Evolutionary conservation across 148 eudicot species (phyloP).

Genomic region (Nepenthes gracilis): DNA sequence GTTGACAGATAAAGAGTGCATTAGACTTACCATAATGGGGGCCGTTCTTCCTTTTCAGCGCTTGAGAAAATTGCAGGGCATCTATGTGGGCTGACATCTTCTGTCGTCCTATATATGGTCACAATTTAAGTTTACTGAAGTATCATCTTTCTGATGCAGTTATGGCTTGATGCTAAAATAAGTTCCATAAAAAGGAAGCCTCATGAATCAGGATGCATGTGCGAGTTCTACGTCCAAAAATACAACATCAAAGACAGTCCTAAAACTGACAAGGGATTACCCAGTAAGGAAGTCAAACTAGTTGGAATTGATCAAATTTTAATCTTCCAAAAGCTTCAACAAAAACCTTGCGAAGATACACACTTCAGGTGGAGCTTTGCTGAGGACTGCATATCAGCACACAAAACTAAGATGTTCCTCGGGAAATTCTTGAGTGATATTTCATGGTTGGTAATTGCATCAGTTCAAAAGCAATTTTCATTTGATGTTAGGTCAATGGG

Average conservation of each 20-base stretch:
- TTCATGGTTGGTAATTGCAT: constrained; percentile 71
- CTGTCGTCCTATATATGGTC: background rate
- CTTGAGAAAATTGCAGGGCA: background rate
- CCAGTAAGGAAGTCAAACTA: constrained; percentile 36
- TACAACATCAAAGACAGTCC: constrained; percentile 31
- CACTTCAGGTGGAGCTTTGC: constrained; percentile 63
- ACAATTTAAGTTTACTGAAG: background rate
- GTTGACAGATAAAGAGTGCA: too few species aligned
- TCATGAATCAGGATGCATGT: constrained; percentile 50
- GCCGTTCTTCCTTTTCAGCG: too few species aligned
- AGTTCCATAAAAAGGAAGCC: constrained; percentile 70
- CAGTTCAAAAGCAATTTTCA: constrained; percentile 43
- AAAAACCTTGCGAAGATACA: constrained; percentile 38
- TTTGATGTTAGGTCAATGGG: constrained; percentile 52
- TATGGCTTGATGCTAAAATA: constrained; percentile 78
- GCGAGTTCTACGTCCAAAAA: constrained; percentile 54
- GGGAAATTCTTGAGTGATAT: constrained; percentile 64
- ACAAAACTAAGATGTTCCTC: constrained; percentile 40
- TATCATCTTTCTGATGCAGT: constrained; percentile 25
- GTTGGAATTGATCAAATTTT: constrained; percentile 49
- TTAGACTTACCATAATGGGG: too few species aligned
- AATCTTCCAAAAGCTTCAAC: constrained; percentile 54
- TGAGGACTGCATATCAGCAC: constrained; percentile 63
- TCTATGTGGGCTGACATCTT: background rate
- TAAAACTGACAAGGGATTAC: constrained; percentile 25